Base-by-base conservation (phyloP, 441 rosid species). In the Arabidopsis lyrata region DNA sequence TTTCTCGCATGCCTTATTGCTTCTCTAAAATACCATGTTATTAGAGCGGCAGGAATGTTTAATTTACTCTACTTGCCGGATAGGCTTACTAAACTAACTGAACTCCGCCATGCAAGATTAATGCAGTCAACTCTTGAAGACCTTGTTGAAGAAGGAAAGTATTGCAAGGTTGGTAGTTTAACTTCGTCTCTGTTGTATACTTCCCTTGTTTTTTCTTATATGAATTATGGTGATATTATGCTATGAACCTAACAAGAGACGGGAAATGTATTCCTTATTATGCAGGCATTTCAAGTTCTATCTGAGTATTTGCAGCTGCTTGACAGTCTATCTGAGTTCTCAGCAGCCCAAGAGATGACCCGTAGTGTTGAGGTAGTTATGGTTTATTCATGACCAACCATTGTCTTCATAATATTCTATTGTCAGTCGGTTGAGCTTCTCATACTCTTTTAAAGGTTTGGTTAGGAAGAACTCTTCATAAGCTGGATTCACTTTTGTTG, bases 391-490 rank as follows among this genome's bases (percentile, higher is more conserved):
- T 45, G 71, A 60, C 55, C 32, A 66, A 41, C 38, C 57, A 48
- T 38, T 39, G 35, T 54, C 73, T 68, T 66, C 45, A 29, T 72
- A 18, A 61, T 24, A 22, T 18, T 70, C 18, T 20, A 58, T 41
- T 63, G 6, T 64, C 56, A 76, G 75, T 63, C 18, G 53, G 35
- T 68, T 78, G 45, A 50, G 49, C 65, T 56, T 54, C 79, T 77
- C 75, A 45, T 74, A 59, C 73, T 62, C 63, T 63, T 80, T 74
- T 81, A 50, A 73, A 95, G 99, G 96, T 86, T 83, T 95, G 99
- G 99, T 75, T 95, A 84, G 98, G 95, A 80, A 90, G 87, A 81
- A 91, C 99, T 76, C 99, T 95, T 80, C 97, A 91, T 73, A 93
- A 86, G 87, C 81, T 95, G 79, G 99, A 95, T 80, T 87, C 99